Base-by-base conservation (phyloP, 2,329 filamentous ascomycete species). In the Cladosporium sp. region DNA sequence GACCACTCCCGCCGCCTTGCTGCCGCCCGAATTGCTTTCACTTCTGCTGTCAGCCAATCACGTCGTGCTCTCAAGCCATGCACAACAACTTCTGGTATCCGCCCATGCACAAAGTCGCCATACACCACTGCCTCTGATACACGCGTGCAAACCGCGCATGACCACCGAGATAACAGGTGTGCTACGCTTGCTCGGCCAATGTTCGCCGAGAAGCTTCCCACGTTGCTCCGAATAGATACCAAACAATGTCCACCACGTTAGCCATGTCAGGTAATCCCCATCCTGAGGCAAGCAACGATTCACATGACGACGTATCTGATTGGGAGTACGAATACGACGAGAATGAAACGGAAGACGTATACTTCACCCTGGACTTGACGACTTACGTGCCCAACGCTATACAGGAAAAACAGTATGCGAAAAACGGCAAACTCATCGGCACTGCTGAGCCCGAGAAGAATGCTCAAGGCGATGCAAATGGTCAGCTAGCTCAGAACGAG, bases 321-420 rank as follows among this genome's bases (percentile, higher is more conserved):
- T 86, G 81, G 74, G 84, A 86, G 64, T 86, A 85, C 69, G 83
- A 86, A 65, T 85, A 85, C 6, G 75, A 74, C 7, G 78, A 82
- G 54, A 81, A 77, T 25, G 82, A 82, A 72, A 82, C 82, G 67
- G 65, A 86, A 76, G 79, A 81, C 58, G 80, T 84, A 65, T 85
- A 84, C 67, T 75, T 87, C 57, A 84, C 83, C 40, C 73, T 87
- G 60, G 84, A 87, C 68, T 72, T 87, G 34, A 82, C 77, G 20
- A 72, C 71, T 17, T 74, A 76, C 61, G 70, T 69, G 8, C 67
- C 70, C 11, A 66, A 67, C 28, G 65, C 66, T 7, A 58, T 70
- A 17, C 59, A 59, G 25, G 50, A 55, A 34, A 54, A 49, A 17
- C 20, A 52, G 40, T 47, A 47, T 40, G 39, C 57, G 30, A 59